These are phyloP conservation scores for Musa schizocarpa DNA, from an alignment of 176 grass and related monocot species.

Conservation along the genomic window DNA sequence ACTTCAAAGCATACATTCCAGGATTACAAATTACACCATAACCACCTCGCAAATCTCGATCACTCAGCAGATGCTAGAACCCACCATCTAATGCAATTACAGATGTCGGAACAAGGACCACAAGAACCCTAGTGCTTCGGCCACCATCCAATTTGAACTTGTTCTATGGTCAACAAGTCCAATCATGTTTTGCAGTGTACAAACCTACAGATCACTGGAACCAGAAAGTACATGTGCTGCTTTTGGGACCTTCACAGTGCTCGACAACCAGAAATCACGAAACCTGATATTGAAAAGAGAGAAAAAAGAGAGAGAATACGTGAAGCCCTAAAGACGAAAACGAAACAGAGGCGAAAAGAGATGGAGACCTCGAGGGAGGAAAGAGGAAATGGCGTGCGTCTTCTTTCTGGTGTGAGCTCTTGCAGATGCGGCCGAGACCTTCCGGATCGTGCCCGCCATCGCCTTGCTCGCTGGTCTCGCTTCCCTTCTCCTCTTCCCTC, in stretches of 20 bases:
- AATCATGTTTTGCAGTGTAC: too few relatives aligned
- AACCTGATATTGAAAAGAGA: not conserved
- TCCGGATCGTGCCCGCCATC: not conserved
- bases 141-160: too few relatives aligned
- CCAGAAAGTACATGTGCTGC: too few relatives aligned
- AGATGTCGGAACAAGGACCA: too few relatives aligned
- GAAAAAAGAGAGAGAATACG: not conserved
- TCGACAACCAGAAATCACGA: not conserved
- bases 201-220: too few relatives aligned
- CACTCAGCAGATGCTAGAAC: not conserved
- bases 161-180: too few relatives aligned
- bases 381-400: not conserved
- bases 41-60: not conserved
- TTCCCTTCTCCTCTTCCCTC: too few relatives aligned
- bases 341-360: not conserved
- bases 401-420: conserved; percentile 6
- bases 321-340: not conserved
- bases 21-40: too few relatives aligned
- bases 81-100: too few relatives aligned
- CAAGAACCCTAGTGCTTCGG: too few relatives aligned
- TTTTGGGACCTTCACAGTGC: not conserved
- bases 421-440: conserved; percentile 1
- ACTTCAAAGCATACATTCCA: conserved; percentile 1
- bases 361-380: not conserved
- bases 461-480: not conserved